Conservation (phyloP, 345 rosid species). For the Lepidium sativum region DNA sequence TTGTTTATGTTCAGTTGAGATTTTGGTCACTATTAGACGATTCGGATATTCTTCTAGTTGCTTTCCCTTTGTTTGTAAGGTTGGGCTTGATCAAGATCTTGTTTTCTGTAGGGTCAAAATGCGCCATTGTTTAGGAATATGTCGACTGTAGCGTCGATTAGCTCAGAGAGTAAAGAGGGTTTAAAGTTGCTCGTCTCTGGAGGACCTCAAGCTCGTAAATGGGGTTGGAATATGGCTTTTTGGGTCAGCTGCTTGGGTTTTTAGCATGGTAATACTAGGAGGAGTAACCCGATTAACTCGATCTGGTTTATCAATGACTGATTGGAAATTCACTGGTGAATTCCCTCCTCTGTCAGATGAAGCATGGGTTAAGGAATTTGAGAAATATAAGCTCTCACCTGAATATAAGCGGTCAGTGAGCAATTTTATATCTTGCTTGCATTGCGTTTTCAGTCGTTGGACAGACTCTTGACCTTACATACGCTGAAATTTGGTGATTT, state of each 20-base stretch:
- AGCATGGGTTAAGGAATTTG: conserved; percentile 78
- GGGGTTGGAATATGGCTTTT: conserved; percentile 92
- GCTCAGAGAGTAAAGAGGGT: conserved; percentile 51
- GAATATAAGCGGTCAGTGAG: conserved; percentile 62
- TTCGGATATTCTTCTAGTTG: background rate
- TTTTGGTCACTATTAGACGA: background rate
- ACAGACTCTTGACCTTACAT: background rate
- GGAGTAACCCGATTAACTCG: conserved; percentile 80
- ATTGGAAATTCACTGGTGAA: conserved; percentile 80
- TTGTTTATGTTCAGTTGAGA: background rate
- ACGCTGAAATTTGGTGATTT: background rate
- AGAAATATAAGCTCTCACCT: conserved; percentile 80
- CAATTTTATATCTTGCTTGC: background rate
- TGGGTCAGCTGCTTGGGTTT: conserved; percentile 92
- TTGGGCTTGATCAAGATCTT: background rate
- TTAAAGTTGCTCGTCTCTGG: conserved; percentile 63
- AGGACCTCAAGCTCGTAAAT: conserved; percentile 76
- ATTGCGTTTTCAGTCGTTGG: background rate
- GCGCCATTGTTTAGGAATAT: conserved; percentile 37
- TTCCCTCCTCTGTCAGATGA: conserved; percentile 82
- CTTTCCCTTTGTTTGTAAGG: background rate
- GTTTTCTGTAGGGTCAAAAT: conserved; percentile 40
- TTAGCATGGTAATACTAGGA: conserved; percentile 87
- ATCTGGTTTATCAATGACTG: conserved; percentile 96
- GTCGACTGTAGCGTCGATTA: conserved; percentile 43